Evolutionary conservation across 192 early-diverging fungal genomes (phyloP).

Genomic region (Thoreauomyces humboldtii): DNA sequence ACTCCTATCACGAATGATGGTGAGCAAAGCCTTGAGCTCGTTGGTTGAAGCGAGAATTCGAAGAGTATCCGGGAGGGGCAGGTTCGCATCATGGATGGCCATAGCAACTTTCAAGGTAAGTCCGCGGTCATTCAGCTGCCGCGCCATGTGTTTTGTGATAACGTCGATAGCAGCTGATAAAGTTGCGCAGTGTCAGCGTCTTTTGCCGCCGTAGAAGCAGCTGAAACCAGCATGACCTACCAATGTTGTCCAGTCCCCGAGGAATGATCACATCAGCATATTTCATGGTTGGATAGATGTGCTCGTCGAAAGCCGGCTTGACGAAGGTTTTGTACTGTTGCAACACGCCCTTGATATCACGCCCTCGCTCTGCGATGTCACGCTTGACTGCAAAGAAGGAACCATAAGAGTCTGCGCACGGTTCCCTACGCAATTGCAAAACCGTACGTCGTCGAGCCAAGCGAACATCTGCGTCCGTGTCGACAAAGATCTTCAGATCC

Average conservation of each 20-base stretch:
- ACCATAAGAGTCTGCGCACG: background rate
- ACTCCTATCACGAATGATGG: slow-evolving; percentile 70
- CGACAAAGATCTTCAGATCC: slow-evolving; percentile 85
- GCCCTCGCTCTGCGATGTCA: slow-evolving; percentile 86
- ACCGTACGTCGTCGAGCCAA: slow-evolving; percentile 75
- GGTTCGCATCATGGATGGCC: slow-evolving; percentile 5
- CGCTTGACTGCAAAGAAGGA: slow-evolving; percentile 63
- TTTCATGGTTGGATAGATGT: slow-evolving; percentile 88
- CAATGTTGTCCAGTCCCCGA: slow-evolving; percentile 80
- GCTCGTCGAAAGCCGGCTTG: slow-evolving; percentile 90
- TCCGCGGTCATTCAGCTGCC: slow-evolving; percentile 75
- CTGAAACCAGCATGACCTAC: background rate
- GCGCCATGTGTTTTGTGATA: slow-evolving; percentile 83
- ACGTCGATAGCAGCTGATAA: slow-evolving; percentile 83
- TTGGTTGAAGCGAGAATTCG: slow-evolving; percentile 46
- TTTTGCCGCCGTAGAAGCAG: too few species aligned
- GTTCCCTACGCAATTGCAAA: background rate
- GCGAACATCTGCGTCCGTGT: slow-evolving; percentile 91
- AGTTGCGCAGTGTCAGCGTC: too few species aligned
- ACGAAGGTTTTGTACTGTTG: slow-evolving; percentile 91
- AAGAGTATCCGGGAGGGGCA: slow-evolving; percentile 36
- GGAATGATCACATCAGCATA: slow-evolving; percentile 91
- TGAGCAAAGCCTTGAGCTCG: slow-evolving; percentile 63
- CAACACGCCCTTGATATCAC: slow-evolving; percentile 82
- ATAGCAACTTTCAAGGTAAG: slow-evolving; percentile 32